Evolutionary conservation across 2,329 filamentous ascomycete species (phyloP), one percentile per base, ranked within the genome.

Genomic region (Colletotrichum orbiculare): DNA sequence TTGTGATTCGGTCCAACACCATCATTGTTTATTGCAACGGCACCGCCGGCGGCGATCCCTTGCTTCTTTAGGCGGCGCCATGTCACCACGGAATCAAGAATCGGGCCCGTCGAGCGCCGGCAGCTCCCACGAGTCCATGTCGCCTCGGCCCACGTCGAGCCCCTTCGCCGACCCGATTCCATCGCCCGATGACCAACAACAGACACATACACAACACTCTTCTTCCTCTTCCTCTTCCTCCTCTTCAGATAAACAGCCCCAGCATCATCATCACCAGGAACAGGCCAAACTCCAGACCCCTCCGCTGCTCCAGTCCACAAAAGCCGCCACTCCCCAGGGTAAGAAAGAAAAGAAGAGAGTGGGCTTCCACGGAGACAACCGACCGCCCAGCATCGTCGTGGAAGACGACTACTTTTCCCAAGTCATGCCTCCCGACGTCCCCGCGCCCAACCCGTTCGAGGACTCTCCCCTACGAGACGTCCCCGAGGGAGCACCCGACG

Each of bases 261-360:
- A 25, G 9, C 17, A 17, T 17, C 17, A 17, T 17, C 54, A 57
- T 15, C n/a, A 12, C 13, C 42, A 46, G 11, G 42, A 55, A 6
- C 39, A 53, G 13, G 17, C 17, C 8, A 62, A 65, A 41, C 58
- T 65, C 1, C 58, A 47, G 6, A 65, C 58, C n/a, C 52, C 62
- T 17, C 62, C 62, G 11, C 25, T 34, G 54, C 41, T 58, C n/a
- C 60, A 66, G 34, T 59, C 53, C 17, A 1, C 25, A 4, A 13
- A 63, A 13, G 34, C 60, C 17, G 54, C 34, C 11, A 49, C 54
- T 3, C 17, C 39, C 6, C 35, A 37, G 4, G 52, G 41, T 8
- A 74, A 71, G 54, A 79, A 71, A 67, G 75, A 77, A 54, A 81
- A 81, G 74, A 81, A 81, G 73, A 73, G 74, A 47, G 78, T 81